Base-by-base conservation (phyloP, 106 monocot genomes). In the Vanilla planifolia region DNA sequence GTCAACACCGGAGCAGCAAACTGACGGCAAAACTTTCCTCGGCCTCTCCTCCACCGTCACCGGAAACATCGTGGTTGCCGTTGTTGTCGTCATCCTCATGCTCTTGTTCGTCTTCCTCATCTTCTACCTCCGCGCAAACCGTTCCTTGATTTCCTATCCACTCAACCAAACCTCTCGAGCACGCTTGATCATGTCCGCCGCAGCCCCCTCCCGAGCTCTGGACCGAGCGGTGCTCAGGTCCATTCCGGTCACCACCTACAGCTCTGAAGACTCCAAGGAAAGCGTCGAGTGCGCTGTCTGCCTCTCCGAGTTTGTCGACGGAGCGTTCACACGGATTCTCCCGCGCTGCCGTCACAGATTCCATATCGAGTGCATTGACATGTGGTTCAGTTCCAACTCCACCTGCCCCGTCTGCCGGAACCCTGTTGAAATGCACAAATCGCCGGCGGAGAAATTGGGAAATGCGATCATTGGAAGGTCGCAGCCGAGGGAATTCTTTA, bases 271-370 rank as follows among this genome's bases (percentile, higher is more conserved):
- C 26, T 36, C 36, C 27, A 39, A 61, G 34, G 56, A 39, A 1
- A 43, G 55, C 26, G 1, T 62, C 10, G 68, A 68, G 28, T 75
- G 68, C 45, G 68, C 68, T 0, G 68, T 69, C 8, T 76, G 67
- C 63, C 35, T 73, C 28, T 44, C 42, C 1, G 68, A 69, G 30
- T 13, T 57, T 19, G 17, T 43, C 0, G 64, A 71, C 5, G 61
- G 46, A 21, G 63, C 72, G 45, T 21, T 68, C 36, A 65, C 39
- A 24, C 62, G 89, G 14, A 34, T 85, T 51, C 85, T 90, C n/a
- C 89, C 89, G 2, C 64, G 53, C 36, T 90, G 89, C 76, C 64
- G 67, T 51, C 89, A 90, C 41, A 70, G 69, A 8, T 89, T 90
- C 73, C 88, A 89, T 63, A 26, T 64, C 16, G 80, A 77, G 17